Evolutionary conservation across 2,329 filamentous ascomycete species (phyloP), one percentile per base, ranked within the genome.

Genomic region (Pseudogymnoascus pannorum): DNA sequence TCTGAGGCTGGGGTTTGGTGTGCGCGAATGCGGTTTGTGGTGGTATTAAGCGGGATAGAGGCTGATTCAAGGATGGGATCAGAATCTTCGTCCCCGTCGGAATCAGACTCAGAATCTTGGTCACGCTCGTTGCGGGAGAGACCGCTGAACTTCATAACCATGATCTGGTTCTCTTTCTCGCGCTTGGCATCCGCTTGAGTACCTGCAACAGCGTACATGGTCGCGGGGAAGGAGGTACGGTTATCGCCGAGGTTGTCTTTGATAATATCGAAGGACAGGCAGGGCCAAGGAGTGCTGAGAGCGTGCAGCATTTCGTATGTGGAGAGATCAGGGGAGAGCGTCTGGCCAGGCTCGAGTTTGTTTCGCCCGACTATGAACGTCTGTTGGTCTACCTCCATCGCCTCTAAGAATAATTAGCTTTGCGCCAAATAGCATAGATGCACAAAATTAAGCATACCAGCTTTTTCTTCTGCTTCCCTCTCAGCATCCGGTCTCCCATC

Each of bases 271-370:
- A 97, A 96, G 1, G 93, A 97, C 14, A 99, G 83, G 73, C 94
- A 99, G 2, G 94, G 94, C 94, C 94, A 99, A 1, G 92, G 92
- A 6, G 92, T 92, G 75, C 89, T 94, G 66, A 99, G 83, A 64
- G 86, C 91, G 79, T 99, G 94, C 63, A 99, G 85, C 92, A 99
- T 95, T 74, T 97, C 89, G 78, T 99, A 99, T 5, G 93, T 93
- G n/a, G 89, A 91, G 63, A 90, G 81, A 75, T 99, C 94, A 12
- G 94, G 93, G 3, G 92, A 86, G 61, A 99, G 83, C 4, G 91
- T 92, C 79, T 97, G 92, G 69, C 92, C 93, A 11, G 91, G 87
- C 66, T 91, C 91, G 65, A 97, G 83, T 78, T 94, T 93, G 74
- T 92, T 91, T 70, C 94, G 86, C 66, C 94, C 94, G 67, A 96